Conservation (phyloP, 192 early-diverging fungal genomes). For the Borealophlyctis nickersoniae region DNA sequence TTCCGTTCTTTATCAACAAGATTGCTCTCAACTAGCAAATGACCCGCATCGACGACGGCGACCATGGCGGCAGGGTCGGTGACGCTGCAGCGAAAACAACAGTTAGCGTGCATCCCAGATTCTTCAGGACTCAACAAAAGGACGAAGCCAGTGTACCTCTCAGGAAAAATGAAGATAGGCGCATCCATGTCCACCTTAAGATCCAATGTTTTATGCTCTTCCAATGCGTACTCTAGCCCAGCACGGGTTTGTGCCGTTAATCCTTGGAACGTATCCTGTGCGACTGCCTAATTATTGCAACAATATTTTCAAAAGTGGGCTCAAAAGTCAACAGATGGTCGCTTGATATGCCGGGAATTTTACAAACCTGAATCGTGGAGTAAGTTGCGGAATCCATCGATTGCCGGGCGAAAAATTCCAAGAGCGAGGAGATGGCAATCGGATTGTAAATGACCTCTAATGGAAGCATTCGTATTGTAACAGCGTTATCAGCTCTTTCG, state of each 20-base stretch:
- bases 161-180: slow-evolving; percentile 88
- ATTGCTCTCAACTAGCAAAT: slow-evolving; percentile 83
- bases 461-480: slow-evolving; percentile 81
- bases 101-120: not conserved
- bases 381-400: slow-evolving; percentile 68
- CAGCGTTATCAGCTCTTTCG: slow-evolving; percentile 77
- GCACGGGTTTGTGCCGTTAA: slow-evolving; percentile 85
- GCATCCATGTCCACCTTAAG: slow-evolving; percentile 94
- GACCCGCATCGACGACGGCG: slow-evolving; percentile 88
- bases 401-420: slow-evolving; percentile 82
- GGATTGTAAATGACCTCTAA: slow-evolving; percentile 90
- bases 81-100: slow-evolving; percentile 5
- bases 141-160: slow-evolving; percentile 25
- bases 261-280: slow-evolving; percentile 82
- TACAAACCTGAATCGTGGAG: slow-evolving; percentile 27
- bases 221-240: slow-evolving; percentile 80
- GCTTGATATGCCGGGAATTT: not conserved
- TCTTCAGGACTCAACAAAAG: not conserved
- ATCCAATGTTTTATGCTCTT: slow-evolving; percentile 86
- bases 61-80: slow-evolving; percentile 39
- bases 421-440: slow-evolving; percentile 64
- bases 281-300: slow-evolving; percentile 56
- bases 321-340: slow-evolving; percentile 24
- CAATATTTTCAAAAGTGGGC: not conserved
- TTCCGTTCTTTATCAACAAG: slow-evolving; percentile 68